phyloP scores from a whole-genome alignment of 345 rosid species.

The Melaleuca alternifolia region DNA sequence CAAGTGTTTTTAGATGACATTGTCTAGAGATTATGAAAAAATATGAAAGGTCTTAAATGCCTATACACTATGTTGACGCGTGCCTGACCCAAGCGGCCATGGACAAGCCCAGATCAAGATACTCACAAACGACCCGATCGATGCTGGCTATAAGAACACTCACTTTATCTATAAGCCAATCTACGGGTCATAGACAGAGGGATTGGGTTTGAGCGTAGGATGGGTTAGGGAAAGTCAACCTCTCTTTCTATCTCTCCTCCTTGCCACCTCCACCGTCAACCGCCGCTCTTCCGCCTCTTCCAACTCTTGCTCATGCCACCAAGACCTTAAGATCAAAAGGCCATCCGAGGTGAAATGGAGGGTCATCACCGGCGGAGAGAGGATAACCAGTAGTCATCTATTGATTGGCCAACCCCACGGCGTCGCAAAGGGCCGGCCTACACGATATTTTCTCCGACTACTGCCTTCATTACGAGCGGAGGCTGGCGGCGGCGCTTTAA shows the following conservation, averaged over 20 bases:
- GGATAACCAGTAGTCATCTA: no score
- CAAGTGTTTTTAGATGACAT: not conserved
- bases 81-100: not conserved
- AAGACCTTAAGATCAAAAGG: not conserved
- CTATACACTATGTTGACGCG: not conserved
- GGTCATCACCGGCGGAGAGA: no score
- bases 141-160: not conserved
- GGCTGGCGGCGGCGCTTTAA: not conserved
- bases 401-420: no score
- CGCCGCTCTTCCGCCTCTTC: not conserved
- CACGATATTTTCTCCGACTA: no score
- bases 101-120: not conserved
- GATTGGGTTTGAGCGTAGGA: not conserved
- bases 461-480: not conserved
- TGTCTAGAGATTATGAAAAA: not conserved
- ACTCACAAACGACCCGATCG: not conserved
- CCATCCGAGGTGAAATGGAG: no score
- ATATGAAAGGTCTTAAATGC: not conserved
- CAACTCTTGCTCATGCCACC: not conserved
- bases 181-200: not conserved
- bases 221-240: not conserved
- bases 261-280: not conserved
- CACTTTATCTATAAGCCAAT: rapidly evolving
- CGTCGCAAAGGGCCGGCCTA: no score
- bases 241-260: not conserved